Conservation (phyloP, 2,329 filamentous ascomycete genomes). For the Hypomyces rosellus region DNA sequence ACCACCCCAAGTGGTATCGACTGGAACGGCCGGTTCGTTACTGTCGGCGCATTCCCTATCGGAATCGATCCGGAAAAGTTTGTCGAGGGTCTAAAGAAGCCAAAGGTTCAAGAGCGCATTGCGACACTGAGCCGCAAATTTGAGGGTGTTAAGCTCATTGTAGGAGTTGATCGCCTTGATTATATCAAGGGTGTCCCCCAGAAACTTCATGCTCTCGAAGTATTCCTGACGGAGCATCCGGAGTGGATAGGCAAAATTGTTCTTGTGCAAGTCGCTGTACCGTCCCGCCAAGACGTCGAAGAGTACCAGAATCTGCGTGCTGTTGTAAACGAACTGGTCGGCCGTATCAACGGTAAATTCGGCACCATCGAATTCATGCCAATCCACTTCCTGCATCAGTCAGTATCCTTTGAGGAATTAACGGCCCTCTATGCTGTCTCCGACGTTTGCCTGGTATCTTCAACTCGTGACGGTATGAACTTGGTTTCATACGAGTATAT, state of each 20-base stretch:
- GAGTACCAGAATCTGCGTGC: conserved; percentile 96
- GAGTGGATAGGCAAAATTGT: conserved; percentile 98
- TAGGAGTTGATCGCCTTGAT: conserved; percentile 92
- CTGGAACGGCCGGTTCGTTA: conserved; percentile 80
- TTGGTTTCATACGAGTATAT: conserved; percentile 98
- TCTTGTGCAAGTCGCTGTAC: conserved; percentile 90
- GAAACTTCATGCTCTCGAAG: conserved; percentile 92
- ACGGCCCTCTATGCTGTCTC: conserved; percentile 89
- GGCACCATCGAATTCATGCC: conserved; percentile 98
- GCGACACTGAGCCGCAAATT: conserved; percentile 82
- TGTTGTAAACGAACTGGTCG: conserved; percentile 93
- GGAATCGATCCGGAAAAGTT: conserved; percentile 98
- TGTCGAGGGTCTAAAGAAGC: conserved; percentile 76
- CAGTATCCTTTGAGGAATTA: conserved; percentile 88
- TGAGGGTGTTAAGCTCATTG: conserved; percentile 90
- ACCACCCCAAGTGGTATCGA: conserved; percentile 93
- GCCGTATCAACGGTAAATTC: conserved; percentile 94
- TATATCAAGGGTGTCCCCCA: conserved; percentile 99
- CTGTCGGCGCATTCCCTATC: conserved; percentile 93
- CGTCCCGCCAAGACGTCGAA: conserved; percentile 90
- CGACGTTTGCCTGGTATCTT: conserved; percentile 87
- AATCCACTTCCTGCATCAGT: conserved; percentile 97
- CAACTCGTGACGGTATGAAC: conserved; percentile 98
- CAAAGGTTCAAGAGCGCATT: conserved; percentile 83
- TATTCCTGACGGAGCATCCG: conserved; percentile 93